Evolutionary conservation across 2,329 filamentous ascomycete genomes (phyloP).

Genomic region (Scytalidium lignicola): DNA sequence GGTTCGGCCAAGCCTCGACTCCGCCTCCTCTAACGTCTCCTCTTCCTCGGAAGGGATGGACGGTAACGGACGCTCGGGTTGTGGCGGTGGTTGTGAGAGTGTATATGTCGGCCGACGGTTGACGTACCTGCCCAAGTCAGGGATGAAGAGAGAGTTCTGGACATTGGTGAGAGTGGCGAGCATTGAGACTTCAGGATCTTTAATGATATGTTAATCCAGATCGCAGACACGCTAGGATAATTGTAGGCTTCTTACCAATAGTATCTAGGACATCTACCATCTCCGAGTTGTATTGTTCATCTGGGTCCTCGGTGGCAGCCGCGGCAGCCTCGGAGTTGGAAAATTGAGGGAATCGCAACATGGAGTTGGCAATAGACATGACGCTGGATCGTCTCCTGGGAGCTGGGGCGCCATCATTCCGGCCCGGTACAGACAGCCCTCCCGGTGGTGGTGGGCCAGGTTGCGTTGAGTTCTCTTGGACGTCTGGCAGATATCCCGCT

Average conservation of each 20-base stretch:
- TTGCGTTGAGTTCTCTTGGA: not conserved
- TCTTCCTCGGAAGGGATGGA: constrained; percentile 10
- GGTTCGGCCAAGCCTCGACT: constrained; percentile 11
- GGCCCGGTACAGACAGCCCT: not conserved
- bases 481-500: not conserved
- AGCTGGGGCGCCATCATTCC: not conserved
- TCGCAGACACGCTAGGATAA: not conserved
- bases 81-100: constrained; percentile 46
- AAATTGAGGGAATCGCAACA: not conserved
- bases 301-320: not conserved
- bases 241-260: constrained; percentile 45
- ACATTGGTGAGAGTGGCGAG: constrained; percentile 82
- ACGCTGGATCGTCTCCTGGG: not conserved
- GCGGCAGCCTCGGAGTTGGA: not conserved
- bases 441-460: not conserved
- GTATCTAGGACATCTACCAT: constrained; percentile 66
- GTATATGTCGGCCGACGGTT: constrained; percentile 75
- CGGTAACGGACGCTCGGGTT: constrained; percentile 3
- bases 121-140: constrained; percentile 66
- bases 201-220: not conserved
- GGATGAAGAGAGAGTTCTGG: constrained; percentile 82
- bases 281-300: constrained; percentile 49
- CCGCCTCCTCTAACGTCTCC: constrained; percentile 13
- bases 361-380: not conserved
- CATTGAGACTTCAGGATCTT: constrained; percentile 51